Evolutionary conservation across 176 grass and related monocot species (phyloP), one percentile per base, ranked within the genome.

Genomic region (Saccharum spontaneum): DNA sequence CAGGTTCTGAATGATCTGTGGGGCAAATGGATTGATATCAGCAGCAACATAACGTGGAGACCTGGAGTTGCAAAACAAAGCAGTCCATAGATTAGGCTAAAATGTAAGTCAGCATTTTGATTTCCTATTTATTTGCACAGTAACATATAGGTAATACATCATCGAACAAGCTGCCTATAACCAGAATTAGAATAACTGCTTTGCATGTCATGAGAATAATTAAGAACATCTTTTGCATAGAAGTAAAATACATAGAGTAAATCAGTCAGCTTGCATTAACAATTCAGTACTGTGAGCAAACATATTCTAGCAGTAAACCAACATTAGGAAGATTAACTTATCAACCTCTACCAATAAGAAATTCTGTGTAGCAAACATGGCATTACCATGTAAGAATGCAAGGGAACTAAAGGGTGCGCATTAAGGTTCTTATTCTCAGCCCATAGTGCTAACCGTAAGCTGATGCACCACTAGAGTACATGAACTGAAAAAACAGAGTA

Each of bases 11-110:
- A 98, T 92, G 54, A 98, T 83, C 89, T 92, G 91, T 17, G 86
- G 87, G 72, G 94, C 85, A 88, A 87, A 93, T 39, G 93, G 90
- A 54, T 95, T 91, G 69, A 98, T 88, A 90, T 98, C 96, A 67
- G 71, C 52, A 26, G 93, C 76, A 64, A 80, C 80, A 87, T 95
- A 98, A 39, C 93, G 90, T 74, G 85, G 65, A 65, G 69, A 64
- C 63, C 85, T 75, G 72, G 45, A 17, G 17, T 75, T 49, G 45
- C 24, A 75, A 75, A 50, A 49, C 23, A 74, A 73, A 33, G 3
- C 40, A 31, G 15, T 31, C 24, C 24, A 74, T 18, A 28, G 24
- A 46, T 74, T 74, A 74, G 44, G 24, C 72, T 33, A 75, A 33
- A 50, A 75, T 11, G 2, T 33, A 75, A 30, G 1, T 50, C 13